Base-by-base conservation (phyloP, 495 filamentous ascomycete species). In the Clohesyomyces aquaticus region DNA sequence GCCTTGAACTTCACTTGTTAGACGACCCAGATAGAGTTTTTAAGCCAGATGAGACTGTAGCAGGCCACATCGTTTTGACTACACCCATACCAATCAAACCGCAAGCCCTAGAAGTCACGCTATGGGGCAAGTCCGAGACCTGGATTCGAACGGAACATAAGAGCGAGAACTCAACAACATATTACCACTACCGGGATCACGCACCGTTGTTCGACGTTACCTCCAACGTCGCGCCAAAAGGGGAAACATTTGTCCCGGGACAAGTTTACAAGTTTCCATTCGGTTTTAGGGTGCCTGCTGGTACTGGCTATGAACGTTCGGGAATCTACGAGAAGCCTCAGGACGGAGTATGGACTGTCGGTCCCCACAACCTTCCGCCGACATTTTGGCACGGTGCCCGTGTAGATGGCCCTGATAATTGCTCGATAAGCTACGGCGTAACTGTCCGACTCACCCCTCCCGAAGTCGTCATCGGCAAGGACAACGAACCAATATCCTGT, bases 181-280 rank as follows among this genome's bases (percentile, higher is more conserved):
- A 68, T 42, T 12, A 49, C 16, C 65, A 68, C 27, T 68, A 59
- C 32, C 59, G 65, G 2, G 65, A 68, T 19, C 12, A 55, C 23
- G 60, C 49, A 2, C 60, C 59, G 11, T 45, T 68, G 3, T 68
- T 68, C 59, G 54, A 27, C 16, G 54, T 63, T 1, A 59, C 47
- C 4, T 49, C 42, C 35, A 63, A 68, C 51, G 21, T 68, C 2
- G 19, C 64, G 29, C 35, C 52, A 18, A 26, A 49, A 4, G 26
- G 46, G 10, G 25, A 65, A 2, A 25, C 12, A 14, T 47, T 67
- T 19, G 11, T 59, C 1, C 59, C 65, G 0, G 50, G 29, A n/a
- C 54, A 55, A 41, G n/a, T 26, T 1, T 68, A 63, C 59, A 59
- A 4, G 1, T 63, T 59, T 25, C 60, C 60, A 1, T 68, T 68